Percentiles rank a stretch among this genome's conserved stretches.
phyloP scores from a whole-genome alignment of 179 eudicot species.

The Monotropa hypopitys region DNA sequence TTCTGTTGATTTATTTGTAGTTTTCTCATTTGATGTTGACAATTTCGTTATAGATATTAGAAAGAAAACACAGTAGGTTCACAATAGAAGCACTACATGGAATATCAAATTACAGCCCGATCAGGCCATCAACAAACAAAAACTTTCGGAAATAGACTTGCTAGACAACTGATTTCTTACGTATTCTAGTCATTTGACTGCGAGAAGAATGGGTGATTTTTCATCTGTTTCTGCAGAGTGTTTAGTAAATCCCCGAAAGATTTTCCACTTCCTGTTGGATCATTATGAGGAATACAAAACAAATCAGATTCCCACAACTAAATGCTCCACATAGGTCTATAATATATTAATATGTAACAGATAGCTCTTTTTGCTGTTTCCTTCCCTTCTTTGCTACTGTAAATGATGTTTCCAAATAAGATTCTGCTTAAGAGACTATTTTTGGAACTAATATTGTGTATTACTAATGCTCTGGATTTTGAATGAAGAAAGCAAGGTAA shows the following conservation, averaged over 20 bases:
- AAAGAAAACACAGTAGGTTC: not conserved
- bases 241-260: not conserved
- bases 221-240: not conserved
- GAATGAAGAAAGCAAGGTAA: too few species aligned
- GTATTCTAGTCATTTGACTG: not conserved
- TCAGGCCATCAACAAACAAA: not conserved
- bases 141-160: not conserved
- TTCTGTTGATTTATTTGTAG: not conserved
- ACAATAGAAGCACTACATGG: not conserved
- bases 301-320: too few species aligned
- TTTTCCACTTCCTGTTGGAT: not conserved
- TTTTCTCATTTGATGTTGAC: not conserved
- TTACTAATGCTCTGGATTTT: too few species aligned
- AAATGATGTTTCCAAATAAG: not conserved
- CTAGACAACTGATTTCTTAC: not conserved
- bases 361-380: too few species aligned
- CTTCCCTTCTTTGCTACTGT: not conserved
- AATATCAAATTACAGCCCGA: not conserved
- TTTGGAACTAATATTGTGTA: not conserved
- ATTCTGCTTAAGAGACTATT: not conserved
- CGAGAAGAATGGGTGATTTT: not conserved
- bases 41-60: not conserved
- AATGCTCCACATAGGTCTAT: too few species aligned
- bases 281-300: not conserved
- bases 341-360: too few species aligned